Conservation (phyloP, 164 flowering plant genomes). For the Saururus chinensis region DNA sequence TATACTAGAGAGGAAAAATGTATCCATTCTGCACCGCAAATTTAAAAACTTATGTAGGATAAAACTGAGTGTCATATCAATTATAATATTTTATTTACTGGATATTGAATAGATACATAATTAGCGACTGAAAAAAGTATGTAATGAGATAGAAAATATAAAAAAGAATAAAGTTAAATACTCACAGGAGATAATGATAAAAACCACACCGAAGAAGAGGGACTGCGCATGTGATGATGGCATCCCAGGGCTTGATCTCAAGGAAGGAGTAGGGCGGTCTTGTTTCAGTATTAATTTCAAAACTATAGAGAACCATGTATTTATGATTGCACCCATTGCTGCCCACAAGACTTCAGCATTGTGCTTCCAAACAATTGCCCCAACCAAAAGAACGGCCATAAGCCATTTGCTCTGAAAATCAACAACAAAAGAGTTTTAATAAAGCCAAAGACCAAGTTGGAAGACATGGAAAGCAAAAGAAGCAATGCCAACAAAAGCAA, state of each 20-base stretch:
- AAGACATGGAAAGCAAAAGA: no score
- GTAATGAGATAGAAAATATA: no score
- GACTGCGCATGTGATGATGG: constrained; percentile 88
- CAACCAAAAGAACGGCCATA: constrained; percentile 41
- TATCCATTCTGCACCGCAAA: no score
- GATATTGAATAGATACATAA: no score
- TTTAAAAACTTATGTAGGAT: no score
- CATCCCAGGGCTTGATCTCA: constrained; percentile 75
- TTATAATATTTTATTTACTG: no score
- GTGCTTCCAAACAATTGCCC: constrained; percentile 57
- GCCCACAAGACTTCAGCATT: constrained; percentile 73
- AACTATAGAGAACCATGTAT: constrained; percentile 40
- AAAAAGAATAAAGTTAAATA: not conserved
- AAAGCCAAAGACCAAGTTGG: no score
- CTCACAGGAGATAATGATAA: constrained; percentile 44
- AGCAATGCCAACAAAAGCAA: no score
- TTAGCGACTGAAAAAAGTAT: no score
- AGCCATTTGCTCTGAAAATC: constrained; percentile 84
- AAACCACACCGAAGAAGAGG: constrained; percentile 36
- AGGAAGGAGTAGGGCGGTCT: constrained; percentile 46
- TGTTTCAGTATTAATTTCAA: constrained; percentile 68
- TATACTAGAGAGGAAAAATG: no score
- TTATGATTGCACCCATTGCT: constrained; percentile 50
- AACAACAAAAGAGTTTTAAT: constrained; percentile 1
- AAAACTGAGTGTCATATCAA: no score